Conservation (phyloP, 2,329 filamentous ascomycete genomes). For the Colletotrichum zoysiae region DNA sequence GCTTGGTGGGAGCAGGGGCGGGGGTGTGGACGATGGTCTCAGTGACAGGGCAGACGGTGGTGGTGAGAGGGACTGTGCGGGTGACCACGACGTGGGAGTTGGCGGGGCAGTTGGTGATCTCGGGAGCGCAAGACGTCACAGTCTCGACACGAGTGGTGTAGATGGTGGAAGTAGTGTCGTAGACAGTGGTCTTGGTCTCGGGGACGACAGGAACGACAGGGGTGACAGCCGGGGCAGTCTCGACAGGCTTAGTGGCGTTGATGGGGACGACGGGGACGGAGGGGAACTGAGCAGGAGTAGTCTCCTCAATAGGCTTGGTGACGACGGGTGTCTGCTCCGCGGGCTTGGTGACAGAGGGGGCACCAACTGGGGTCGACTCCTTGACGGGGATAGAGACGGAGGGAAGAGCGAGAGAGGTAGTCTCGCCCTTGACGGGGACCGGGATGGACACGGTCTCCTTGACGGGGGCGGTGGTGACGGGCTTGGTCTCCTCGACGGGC, state of each 20-base stretch:
- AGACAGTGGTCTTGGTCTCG: constrained; percentile 49
- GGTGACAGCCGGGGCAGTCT: constrained; percentile 41
- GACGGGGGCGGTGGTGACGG: constrained; percentile 31
- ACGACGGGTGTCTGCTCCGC: constrained; percentile 19
- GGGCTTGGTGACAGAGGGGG: constrained; percentile 35
- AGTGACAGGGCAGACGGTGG: constrained; percentile 73
- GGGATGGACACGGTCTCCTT: constrained; percentile 26
- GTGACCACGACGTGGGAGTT: constrained; percentile 58
- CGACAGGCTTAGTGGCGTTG: constrained; percentile 37
- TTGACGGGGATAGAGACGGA: constrained; percentile 32
- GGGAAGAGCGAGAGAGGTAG: constrained; percentile 30
- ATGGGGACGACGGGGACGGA: constrained; percentile 17
- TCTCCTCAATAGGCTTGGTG: constrained; percentile 40
- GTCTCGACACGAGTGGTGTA: constrained; percentile 64
- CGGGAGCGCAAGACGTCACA: constrained; percentile 62
- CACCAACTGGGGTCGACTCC: constrained; percentile 36
- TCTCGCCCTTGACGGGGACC: constrained; percentile 35
- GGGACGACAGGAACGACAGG: constrained; percentile 36
- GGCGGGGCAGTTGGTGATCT: constrained; percentile 65
- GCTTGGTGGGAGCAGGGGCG: constrained; percentile 42
- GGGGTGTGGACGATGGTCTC: constrained; percentile 61
- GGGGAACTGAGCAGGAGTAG: constrained; percentile 28
- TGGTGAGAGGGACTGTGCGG: constrained; percentile 67
- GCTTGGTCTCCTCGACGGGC: constrained; percentile 41
- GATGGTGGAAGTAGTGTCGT: constrained; percentile 62